Base-by-base conservation (phyloP, 805 yeast genomes). In the Hanseniaspora clermontiae region DNA sequence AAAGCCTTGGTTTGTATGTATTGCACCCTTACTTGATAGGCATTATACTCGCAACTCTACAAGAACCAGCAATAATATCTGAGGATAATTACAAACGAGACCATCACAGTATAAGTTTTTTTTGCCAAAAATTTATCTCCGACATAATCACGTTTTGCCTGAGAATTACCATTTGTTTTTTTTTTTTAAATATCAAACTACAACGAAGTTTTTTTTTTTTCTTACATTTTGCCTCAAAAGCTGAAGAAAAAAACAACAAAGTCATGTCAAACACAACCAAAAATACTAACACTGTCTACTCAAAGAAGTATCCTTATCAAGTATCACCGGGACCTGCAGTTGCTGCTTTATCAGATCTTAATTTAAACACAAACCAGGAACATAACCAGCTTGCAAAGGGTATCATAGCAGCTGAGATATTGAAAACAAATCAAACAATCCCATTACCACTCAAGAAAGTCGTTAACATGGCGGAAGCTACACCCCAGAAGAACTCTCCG, bases 361-460 rank as follows among this genome's bases (percentile, higher is more conserved):
- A 17, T 27, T 29, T 31, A 5, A 7, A 31, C n/a, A 34, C 38
- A n/a, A 36, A 31, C 17, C 38, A 19, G 19, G 29, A 34, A 19
- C 49, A 8, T 36, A 32, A 24, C 17, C 49, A 51, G 12, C 10
- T 12, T 10, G 65, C 64, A 39, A 72, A 81, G 62, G 87, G 86
- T 0, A 74, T 77, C 62, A 83, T 84, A 9, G 93, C 91, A 0
- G 93, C 93, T 1, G 91, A 90, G 9, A 91, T 91, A 0, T 71
- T 85, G 51, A 88, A 89, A 3, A 87, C 86, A 0, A 93, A 91
- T 0, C 90, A 90, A 2, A 86, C 82, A 14, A 76, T 80, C 14
- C 93, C 93, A 1, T 65, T 85, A 38, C 89, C 89, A 3, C 64
- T 76, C 17, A 64, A 60, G 46, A 60, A 59, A 47, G 57, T 56